Percentiles rank a stretch among this genome's conserved stretches.
These are phyloP conservation scores for Ambrosia hybrid DNA, from an alignment of 140 eudicot genomes.

Conservation along the genomic window DNA sequence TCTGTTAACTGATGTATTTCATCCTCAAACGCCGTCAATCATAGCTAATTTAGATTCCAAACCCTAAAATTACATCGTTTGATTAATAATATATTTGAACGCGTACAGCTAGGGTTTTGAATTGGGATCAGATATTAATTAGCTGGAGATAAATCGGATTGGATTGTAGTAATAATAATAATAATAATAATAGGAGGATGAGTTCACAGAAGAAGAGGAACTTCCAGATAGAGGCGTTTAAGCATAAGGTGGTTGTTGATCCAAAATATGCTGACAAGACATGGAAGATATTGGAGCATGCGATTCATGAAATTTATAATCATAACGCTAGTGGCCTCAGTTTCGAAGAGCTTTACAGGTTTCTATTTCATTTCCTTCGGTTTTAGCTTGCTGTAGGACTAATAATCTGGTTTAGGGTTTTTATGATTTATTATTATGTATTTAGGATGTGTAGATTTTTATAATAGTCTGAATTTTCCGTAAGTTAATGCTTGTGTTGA, in stretches of 20 bases:
- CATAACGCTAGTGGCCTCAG: constrained; percentile 73
- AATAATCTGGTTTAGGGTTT: neutral
- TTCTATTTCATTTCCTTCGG: neutral
- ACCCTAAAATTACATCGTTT: constrained; percentile 15
- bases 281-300: constrained; percentile 80
- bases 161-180: neutral
- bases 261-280: constrained; percentile 77
- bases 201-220: constrained; percentile 67
- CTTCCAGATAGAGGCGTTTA: constrained; percentile 77
- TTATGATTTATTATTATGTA: too few species aligned
- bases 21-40: constrained; percentile 13
- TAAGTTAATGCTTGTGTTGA: constrained; percentile 10
- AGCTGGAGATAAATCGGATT: constrained; percentile 12
- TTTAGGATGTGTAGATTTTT: neutral
- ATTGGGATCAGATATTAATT: neutral
- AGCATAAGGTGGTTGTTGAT: constrained; percentile 77
- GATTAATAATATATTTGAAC: too few species aligned
- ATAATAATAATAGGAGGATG: constrained; percentile 27
- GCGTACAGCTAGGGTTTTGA: constrained; percentile 14
- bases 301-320: constrained; percentile 82
- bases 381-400: neutral
- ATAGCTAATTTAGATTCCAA: constrained; percentile 4
- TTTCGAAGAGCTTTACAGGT: constrained; percentile 82
- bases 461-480: neutral
- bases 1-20: constrained; percentile 5